Base-by-base conservation (phyloP, 2,329 filamentous ascomycete species). In the Monosporascus sp. region DNA sequence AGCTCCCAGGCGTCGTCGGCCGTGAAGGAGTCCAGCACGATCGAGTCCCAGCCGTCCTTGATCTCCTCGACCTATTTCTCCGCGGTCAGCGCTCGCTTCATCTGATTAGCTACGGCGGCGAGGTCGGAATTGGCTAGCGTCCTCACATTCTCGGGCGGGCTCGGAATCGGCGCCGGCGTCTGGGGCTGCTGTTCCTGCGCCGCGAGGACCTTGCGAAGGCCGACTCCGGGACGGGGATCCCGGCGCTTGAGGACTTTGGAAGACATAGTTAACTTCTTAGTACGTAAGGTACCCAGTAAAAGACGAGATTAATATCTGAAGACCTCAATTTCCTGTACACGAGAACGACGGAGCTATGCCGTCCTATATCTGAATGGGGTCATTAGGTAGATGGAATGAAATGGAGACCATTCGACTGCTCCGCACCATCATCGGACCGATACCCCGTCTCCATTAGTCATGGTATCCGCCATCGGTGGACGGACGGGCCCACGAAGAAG, bases 1-100 rank as follows among this genome's bases (percentile, higher is more conserved):
- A 89, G 78, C 37, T 79, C 75, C 75, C 82, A 87, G 49, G 86
- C 86, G 61, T 87, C 84, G 24, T 78, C 72, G 52, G 78, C 73
- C 2, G 84, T 87, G 71, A 89, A 89, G 58, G 78, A 68, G 11
- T 70, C 63, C 24, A 80, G 60, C 0, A 66, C 71, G 64, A 79
- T 74, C 6, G 73, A 74, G 60, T 78, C 71, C 43, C 72, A 70
- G 44, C 67, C 65, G n/a, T 64, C 62, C 45, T 66, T 68, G 37
- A 72, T 59, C 8, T 53, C 55, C 2, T 67, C 64, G 16, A 60
- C 55, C 68, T 70, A 41, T 38, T n/a, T 37, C 26, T 5, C 9
- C 41, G 14, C 11, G 35, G 4, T 31, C 27, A 49, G 31, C 8
- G 47, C 41, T 37, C 37, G 49, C 31, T 35, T 35, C 17, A 3